phyloP scores from a whole-genome alignment of 441 rosid genomes.

The Corymbia calophylla region DNA sequence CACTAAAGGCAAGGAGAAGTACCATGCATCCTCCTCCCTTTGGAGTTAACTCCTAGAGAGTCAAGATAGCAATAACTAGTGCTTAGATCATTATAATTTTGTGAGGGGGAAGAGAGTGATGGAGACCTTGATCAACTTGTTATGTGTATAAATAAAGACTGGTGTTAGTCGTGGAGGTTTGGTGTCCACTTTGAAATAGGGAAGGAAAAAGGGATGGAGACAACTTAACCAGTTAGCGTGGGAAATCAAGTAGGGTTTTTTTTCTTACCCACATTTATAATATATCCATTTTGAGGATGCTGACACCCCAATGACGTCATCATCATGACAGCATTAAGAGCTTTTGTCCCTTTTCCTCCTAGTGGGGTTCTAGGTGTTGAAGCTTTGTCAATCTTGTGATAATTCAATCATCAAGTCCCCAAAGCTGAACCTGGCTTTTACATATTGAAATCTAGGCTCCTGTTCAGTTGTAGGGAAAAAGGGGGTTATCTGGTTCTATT shows the following conservation, averaged over 20 bases:
- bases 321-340: neutral
- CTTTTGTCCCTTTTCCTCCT: neutral
- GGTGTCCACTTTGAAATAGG: constrained; percentile 8
- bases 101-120: neutral
- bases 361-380: neutral
- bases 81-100: neutral
- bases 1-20: neutral
- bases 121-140: neutral
- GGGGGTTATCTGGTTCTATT: neutral
- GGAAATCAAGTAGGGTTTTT: neutral
- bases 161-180: neutral
- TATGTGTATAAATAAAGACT: neutral
- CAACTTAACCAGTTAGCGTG: neutral
- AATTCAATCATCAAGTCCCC: neutral
- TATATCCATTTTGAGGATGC: neutral
- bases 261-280: neutral
- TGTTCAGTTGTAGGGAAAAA: neutral
- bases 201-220: neutral
- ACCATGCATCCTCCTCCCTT: neutral
- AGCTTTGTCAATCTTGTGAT: neutral
- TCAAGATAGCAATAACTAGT: neutral
- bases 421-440: neutral
- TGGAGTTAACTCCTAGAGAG: neutral
- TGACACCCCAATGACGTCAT: neutral
- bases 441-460: neutral